Evolutionary conservation across 1,139 yeast species (phyloP), one percentile per base, ranked within the genome.

Genomic region (Pichia sp.): DNA sequence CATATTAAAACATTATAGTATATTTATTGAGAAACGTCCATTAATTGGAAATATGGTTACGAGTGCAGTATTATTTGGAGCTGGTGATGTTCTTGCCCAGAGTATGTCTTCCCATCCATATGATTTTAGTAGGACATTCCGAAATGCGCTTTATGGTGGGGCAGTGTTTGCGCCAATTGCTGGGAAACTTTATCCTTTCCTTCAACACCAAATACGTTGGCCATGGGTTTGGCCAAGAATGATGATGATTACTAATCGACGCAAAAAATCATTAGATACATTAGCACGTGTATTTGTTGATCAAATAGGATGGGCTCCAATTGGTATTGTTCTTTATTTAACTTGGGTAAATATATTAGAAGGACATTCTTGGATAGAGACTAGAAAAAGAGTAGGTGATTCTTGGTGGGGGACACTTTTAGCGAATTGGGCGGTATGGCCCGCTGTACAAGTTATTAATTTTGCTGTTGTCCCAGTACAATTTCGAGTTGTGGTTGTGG

Each of bases 381-480:
- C 16, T 16, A 16, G 16, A 16, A 16, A 16, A 16, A 16, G 16
- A 16, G 35, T 32, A 90, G 0, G 42, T 78, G 3, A 63, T 89
- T 74, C 74, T 76, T 80, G 80, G 76, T 70, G 76, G 76, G 63
- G 67, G 6, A 85, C 95, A 0, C 63, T 87, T 37, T 51, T 67
- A 30, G 74, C 83, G 30, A 87, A 87, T 60, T 89, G 96, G 95
- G 54, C 71, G 40, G 83, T 89, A 8, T 89, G 97, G 97, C 97
- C 96, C 0, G 67, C 76, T 0, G 81, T 89, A 56, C 97, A 89
- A 63, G 51, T 76, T 41, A 56, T 79, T 47, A 90, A 90, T 62
- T 86, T 90, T 57, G 71, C 76, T 39, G 56, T 83, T 12, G 74
- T 86, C 4, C 96, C 96, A 0, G 76, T 81, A 3, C 78, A 78